Conservation (phyloP, 1,284 basidiomycete genomes). For the Trichosporon sp. region DNA sequence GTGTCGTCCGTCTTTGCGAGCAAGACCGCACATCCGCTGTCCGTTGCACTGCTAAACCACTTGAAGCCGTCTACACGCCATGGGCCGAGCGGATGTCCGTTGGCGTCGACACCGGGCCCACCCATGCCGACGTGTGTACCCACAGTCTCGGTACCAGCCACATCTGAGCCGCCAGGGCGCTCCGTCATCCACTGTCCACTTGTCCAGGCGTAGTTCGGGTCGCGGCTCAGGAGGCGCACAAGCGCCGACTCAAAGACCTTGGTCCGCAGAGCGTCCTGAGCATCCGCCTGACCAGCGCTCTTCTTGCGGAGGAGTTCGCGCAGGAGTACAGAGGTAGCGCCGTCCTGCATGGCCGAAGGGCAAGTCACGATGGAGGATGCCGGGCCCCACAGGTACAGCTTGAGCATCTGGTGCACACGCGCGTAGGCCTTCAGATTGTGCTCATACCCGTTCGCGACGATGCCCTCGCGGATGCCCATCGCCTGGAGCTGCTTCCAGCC, state of each 20-base stretch:
- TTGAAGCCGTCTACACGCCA: constrained; percentile 62
- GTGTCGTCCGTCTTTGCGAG: constrained; percentile 29
- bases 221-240: constrained; percentile 24
- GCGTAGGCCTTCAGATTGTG: constrained; percentile 1
- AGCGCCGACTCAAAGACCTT: constrained; percentile 14
- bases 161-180: constrained; percentile 70
- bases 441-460: constrained; percentile 15
- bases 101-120: constrained; percentile 6
- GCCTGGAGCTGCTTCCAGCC: constrained; percentile 20
- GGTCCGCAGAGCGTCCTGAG: neutral
- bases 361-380: constrained; percentile 6
- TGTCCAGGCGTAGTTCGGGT: constrained; percentile 60
- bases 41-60: constrained; percentile 79
- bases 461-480: constrained; percentile 11
- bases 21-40: constrained; percentile 38
- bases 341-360: constrained; percentile 17
- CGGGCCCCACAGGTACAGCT: constrained; percentile 11
- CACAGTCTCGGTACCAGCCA: constrained; percentile 65
- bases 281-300: neutral
- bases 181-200: constrained; percentile 83
- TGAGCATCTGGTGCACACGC: constrained; percentile 9
- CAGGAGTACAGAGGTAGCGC: constrained; percentile 9
- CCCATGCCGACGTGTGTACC: constrained; percentile 52
- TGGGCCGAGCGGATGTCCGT: constrained; percentile 17
- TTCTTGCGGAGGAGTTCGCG: constrained; percentile 4